Conservation (phyloP, 306 rosid species). For the Lablab purpureus region DNA sequence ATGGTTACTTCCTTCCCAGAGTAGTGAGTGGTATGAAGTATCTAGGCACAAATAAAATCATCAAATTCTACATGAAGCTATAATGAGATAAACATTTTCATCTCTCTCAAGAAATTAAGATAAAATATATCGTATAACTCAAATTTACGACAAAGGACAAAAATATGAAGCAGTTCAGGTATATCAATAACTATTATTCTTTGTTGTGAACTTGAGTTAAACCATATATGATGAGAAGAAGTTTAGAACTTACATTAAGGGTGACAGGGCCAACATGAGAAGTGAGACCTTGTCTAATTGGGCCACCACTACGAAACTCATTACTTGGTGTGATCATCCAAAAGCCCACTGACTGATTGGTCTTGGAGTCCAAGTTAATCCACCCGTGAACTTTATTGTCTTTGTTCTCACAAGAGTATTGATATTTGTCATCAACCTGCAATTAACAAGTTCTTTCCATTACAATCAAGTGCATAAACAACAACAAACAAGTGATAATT, state of each 20-base stretch:
- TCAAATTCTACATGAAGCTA: background rate
- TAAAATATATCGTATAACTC: no score
- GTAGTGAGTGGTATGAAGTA: conserved; percentile 66
- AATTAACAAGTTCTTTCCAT: background rate
- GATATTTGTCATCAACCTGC: conserved; percentile 83
- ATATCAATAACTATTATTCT: background rate
- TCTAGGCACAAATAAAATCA: conserved; percentile 40
- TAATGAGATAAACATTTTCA: no score
- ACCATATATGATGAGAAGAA: background rate
- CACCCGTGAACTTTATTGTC: conserved; percentile 71
- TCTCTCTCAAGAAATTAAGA: no score
- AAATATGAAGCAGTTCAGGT: no score
- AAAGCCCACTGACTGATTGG: conserved; percentile 50
- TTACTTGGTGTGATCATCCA: conserved; percentile 78
- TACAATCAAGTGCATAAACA: no score
- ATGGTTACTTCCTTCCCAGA: conserved; percentile 58
- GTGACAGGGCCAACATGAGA: conserved; percentile 66
- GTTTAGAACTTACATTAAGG: conserved; percentile 54
- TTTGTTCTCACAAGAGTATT: conserved; percentile 59
- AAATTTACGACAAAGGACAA: no score
- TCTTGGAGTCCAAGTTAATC: conserved; percentile 47
- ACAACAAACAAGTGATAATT: background rate
- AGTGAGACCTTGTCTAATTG: conserved; percentile 71
- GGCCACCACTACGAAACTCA: conserved; percentile 68
- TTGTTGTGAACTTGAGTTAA: background rate